These are phyloP conservation scores for Annona squamosa DNA, from an alignment of 164 flowering plant species.

Conservation along the genomic window DNA sequence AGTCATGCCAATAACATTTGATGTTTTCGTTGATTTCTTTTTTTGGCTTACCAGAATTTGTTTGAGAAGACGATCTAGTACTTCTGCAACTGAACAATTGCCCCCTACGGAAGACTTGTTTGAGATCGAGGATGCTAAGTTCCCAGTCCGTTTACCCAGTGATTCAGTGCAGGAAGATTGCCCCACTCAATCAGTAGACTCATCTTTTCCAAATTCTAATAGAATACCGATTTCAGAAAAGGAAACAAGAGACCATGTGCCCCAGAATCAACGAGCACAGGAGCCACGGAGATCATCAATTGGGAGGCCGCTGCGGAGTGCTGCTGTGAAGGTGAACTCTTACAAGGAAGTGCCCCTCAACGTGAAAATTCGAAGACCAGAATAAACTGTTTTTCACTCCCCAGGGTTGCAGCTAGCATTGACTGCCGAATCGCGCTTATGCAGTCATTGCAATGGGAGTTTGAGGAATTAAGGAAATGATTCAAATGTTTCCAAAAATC, in stretches of 20 bases:
- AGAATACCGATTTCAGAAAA: slow-evolving; percentile 3
- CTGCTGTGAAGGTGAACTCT: slow-evolving; percentile 63
- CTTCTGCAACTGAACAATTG: not conserved
- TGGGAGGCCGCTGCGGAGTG: slow-evolving; percentile 63
- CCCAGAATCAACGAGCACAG: slow-evolving; percentile 11
- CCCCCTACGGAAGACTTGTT: slow-evolving; percentile 27
- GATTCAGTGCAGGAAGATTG: slow-evolving; percentile 14
- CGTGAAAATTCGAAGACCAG: slow-evolving; percentile 49
- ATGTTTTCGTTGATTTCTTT: not conserved
- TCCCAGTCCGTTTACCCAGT: slow-evolving; percentile 11
- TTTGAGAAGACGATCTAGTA: slow-evolving; percentile 4
- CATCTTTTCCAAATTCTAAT: not conserved
- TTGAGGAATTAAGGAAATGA: too few species aligned
- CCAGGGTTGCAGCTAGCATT: too few species aligned
- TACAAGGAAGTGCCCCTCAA: slow-evolving; percentile 66
- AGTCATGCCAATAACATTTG: slow-evolving; percentile 12
- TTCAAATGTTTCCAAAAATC: too few species aligned
- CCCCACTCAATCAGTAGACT: slow-evolving; percentile 2
- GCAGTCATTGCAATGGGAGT: too few species aligned
- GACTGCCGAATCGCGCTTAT: too few species aligned
- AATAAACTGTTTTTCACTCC: slow-evolving; percentile 17
- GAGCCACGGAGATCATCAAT: slow-evolving; percentile 41
- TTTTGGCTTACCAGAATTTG: slow-evolving; percentile 3
- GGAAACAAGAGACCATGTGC: slow-evolving; percentile 5
- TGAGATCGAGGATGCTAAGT: slow-evolving; percentile 46